Base-by-base conservation (phyloP, 1,284 basidiomycete genomes). In the Anthracocystis panici-leucophaei region DNA sequence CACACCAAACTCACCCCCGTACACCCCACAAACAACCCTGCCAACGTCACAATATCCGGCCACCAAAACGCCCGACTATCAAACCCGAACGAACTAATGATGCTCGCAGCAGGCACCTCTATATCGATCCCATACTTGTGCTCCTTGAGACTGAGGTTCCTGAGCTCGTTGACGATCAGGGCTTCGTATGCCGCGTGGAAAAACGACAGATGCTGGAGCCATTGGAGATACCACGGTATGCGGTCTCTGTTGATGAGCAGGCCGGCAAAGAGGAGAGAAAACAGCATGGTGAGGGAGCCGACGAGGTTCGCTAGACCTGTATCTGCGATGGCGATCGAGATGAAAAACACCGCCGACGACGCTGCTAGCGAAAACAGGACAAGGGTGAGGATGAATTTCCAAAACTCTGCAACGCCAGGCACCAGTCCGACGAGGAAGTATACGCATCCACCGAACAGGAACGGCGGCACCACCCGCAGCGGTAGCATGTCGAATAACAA, bases 101-200 rank as follows among this genome's bases (percentile, higher is more conserved):
- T 76, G 38, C 62, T 63, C 1, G 78, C 75, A 10, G 75, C 78
- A 2, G 79, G 79, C 16, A 81, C 75, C 35, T 81, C 78, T 20
- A 81, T 76, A 31, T 78, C 75, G 31, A 81, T 69, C 5, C 79
- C 79, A 48, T 74, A 81, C 64, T 79, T 79, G 65, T 78, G 77
- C 57, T 98, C 93, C 82, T 93, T 93, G 55, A 98, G 87, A 80
- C 94, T 92, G n/a, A 98, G 87, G 85, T 95, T 97, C 51, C 95
- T 88, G 57, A 99, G 87, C 46, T 99, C 95, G 85, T 98, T 98
- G 65, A 98, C 95, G 25, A 95, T 91, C 29, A 99, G 89, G 1
- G 93, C 94, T 87, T 99, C 96, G 82, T 94, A 98, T 0, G 93
- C 96, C n/a, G 96, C 95, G 86, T 98, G 96, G 91, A 97, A 98